Percentiles rank a stretch among this genome's conserved stretches.
phyloP scores from a whole-genome alignment of 2,329 filamentous ascomycete genomes.

The Colletotrichum paranaense region DNA sequence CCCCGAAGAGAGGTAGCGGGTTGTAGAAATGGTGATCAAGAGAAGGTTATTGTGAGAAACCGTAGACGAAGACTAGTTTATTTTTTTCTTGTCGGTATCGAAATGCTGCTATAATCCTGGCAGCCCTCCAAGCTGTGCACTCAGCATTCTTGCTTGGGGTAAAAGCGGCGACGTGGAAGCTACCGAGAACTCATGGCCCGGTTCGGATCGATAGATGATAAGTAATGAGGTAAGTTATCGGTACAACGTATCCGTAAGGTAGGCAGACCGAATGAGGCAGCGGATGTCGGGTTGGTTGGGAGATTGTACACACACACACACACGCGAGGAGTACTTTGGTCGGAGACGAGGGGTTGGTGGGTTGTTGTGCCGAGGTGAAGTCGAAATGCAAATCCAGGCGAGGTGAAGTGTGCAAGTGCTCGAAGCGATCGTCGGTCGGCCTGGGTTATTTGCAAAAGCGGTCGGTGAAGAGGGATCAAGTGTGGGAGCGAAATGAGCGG shows the following conservation, averaged over 20 bases:
- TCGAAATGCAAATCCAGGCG: background rate
- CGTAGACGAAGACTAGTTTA: slow-evolving; percentile 16
- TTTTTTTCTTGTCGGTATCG: slow-evolving; percentile 28
- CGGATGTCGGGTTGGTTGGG: slow-evolving; percentile 29
- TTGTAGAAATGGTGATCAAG: background rate
- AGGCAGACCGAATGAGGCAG: slow-evolving; percentile 15
- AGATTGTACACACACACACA: slow-evolving; percentile 7
- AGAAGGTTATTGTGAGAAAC: slow-evolving; percentile 19
- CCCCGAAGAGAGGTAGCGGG: slow-evolving; percentile 3
- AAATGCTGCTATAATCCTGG: slow-evolving; percentile 56
- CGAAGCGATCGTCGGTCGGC: slow-evolving; percentile 5
- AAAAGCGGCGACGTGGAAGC: slow-evolving; percentile 49
- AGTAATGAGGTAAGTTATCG: background rate
- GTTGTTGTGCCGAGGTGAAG: slow-evolving; percentile 18
- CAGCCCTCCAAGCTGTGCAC: slow-evolving; percentile 52
- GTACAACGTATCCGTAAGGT: background rate
- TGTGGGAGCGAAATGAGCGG: background rate
- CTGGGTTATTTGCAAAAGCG: background rate
- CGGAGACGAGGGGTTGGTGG: slow-evolving; percentile 25
- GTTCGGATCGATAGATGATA: slow-evolving; percentile 36
- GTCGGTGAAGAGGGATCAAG: background rate
- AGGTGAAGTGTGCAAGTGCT: background rate
- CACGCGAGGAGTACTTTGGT: slow-evolving; percentile 35
- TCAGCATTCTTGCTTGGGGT: slow-evolving; percentile 52
- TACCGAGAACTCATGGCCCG: slow-evolving; percentile 55